Conservation (phyloP, 148 eudicot genomes). For the Tetragonia tetragonoides region DNA sequence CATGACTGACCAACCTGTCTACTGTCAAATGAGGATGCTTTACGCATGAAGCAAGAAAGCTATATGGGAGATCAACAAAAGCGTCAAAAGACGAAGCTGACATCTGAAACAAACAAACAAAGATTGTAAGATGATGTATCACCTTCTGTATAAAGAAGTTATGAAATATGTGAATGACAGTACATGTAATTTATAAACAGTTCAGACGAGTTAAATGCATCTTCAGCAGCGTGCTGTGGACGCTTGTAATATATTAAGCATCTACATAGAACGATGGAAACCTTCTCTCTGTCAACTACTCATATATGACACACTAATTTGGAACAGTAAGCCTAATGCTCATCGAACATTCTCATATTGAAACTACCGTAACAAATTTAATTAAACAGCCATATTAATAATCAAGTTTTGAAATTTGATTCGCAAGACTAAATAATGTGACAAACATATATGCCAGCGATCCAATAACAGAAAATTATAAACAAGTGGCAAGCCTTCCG, state of each 20-base stretch:
- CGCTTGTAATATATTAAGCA: not conserved
- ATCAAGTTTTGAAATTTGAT: not conserved
- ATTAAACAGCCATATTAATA: not conserved
- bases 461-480: not conserved
- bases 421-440: not conserved
- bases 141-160: slow-evolving; percentile 9
- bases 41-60: slow-evolving; percentile 52
- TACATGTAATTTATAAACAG: not conserved
- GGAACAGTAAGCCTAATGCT: not conserved
- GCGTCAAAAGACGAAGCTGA: slow-evolving; percentile 51
- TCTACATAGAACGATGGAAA: not conserved
- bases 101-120: slow-evolving; percentile 51
- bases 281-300: not conserved
- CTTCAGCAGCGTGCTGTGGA: not conserved
- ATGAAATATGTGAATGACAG: slow-evolving; percentile 9
- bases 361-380: not conserved
- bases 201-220: not conserved
- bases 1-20: slow-evolving; percentile 52
- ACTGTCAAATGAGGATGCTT: slow-evolving; percentile 70
- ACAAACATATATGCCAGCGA: not conserved
- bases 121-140: not conserved
- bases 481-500: not conserved
- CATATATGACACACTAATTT: not conserved
- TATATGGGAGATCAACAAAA: slow-evolving; percentile 51
- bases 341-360: not conserved